Percentiles rank a stretch among this genome's conserved stretches.
Conservation (phyloP, 768 basidiomycete species). For the Trichaptum fuscoviolaceum region DNA sequence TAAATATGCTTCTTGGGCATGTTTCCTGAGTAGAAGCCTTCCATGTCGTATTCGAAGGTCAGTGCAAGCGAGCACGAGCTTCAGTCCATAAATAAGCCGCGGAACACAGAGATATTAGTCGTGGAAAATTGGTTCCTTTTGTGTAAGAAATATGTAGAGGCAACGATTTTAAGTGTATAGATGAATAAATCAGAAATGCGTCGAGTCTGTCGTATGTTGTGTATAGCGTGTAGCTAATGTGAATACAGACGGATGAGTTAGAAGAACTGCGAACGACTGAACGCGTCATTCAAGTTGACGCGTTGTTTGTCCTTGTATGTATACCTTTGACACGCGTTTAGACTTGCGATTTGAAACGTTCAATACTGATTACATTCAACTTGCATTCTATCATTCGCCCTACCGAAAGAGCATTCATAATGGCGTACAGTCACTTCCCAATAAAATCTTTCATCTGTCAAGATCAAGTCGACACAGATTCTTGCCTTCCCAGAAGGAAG, state of each 20-base stretch:
- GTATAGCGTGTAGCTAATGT: too few relatives aligned
- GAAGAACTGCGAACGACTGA: too few relatives aligned
- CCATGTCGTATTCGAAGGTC: neutral
- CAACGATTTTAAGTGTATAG: too few relatives aligned
- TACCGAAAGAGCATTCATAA: neutral
- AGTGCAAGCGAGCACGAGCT: neutral
- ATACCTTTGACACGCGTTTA: too few relatives aligned
- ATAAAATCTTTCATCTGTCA: neutral
- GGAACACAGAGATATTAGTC: neutral
- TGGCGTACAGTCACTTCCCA: neutral
- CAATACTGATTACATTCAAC: neutral
- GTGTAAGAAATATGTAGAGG: neutral
- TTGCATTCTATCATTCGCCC: neutral
- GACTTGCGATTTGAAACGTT: too few relatives aligned
- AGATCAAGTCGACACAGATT: slow-evolving; percentile 34
- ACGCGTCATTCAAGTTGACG: too few relatives aligned
- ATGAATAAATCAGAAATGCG: too few relatives aligned
- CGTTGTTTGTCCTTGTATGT: too few relatives aligned
- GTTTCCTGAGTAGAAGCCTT: neutral
- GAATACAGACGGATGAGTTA: too few relatives aligned
- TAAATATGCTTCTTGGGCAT: neutral
- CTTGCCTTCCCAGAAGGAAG: slow-evolving; percentile 41
- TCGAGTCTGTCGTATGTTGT: too few relatives aligned
- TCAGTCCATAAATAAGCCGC: neutral
- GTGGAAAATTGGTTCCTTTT: neutral